Base-by-base conservation (phyloP, 225 moss, liverwort and hornwort species). In the Climacium dendroides region DNA sequence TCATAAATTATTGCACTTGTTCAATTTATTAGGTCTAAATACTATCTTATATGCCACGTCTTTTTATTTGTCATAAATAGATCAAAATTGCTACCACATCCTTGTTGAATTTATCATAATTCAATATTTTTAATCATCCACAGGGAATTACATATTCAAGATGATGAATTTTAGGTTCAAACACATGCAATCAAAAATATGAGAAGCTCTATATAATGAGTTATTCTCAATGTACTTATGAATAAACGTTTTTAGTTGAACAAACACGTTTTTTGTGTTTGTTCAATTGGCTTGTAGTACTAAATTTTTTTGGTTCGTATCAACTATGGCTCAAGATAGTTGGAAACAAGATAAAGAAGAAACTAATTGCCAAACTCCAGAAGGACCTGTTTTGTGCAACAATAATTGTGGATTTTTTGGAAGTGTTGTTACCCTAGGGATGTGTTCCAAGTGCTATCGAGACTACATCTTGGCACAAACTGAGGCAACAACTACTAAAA, bases 341-440 rank as follows among this genome's bases (percentile, higher is more conserved):
- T 96, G 96, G 96, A 96, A 98, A 92, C 96, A 95, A 66, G 96
- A 96, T 29, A 93, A 87, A 89, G 97, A 97, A 86, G 96, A 96
- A 87, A 98, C 97, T n/a, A 96, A 96, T 87, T 97, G 95, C 82
- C 97, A 98, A 87, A 91, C 95, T 22, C 91, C 90, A n/a, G 95
- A 98, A 90, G 96, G 96, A 61, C 97, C 97, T 43, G 75, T 98
- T 61, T 90, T 94, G 62, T 98, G 98, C 93, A 91, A 93, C 37
- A 98, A 98, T 66, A 95, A 96, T n/a, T 98, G 98, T 83, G 97
- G 98, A 0, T 98, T 94, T 92, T 98, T 98, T 63, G 98, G 98
- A 52, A 97, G 98, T 64, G 89, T 91, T 8, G 88, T 96, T 28
- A 98, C 95, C 6, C 55, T 94, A 86, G 93, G 93, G 58, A 94